phyloP scores from a whole-genome alignment of 768 basidiomycete genomes.

The Lactarius hatsudake region DNA sequence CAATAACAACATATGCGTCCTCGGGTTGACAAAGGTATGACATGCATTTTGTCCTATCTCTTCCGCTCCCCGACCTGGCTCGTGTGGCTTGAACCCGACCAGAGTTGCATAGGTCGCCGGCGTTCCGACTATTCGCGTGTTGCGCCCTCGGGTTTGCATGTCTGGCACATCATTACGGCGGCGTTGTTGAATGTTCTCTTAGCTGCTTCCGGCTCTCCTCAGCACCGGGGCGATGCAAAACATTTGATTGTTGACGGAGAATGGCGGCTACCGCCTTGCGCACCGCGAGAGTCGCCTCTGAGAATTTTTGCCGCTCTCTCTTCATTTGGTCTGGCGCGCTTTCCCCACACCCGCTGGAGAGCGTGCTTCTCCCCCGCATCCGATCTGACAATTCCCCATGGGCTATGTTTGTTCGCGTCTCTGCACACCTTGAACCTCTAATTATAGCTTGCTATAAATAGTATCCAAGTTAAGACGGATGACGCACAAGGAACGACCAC shows the following conservation, averaged over 20 bases:
- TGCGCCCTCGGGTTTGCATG: background rate
- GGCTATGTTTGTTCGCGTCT: too few species aligned
- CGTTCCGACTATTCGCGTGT: background rate
- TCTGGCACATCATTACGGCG: background rate
- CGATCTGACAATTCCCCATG: too few species aligned
- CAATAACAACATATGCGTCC: too few species aligned
- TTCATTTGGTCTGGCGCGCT: background rate
- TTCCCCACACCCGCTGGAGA: too few species aligned
- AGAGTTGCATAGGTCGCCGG: background rate
- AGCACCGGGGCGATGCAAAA: background rate
- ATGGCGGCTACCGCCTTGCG: background rate
- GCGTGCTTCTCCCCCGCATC: too few species aligned
- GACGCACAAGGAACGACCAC: slow-evolving; percentile 19
- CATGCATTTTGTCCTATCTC: background rate
- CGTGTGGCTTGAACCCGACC: background rate
- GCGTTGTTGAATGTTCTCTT: background rate
- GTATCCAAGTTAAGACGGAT: background rate
- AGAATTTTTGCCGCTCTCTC: background rate
- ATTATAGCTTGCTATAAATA: too few species aligned
- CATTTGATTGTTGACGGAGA: background rate
- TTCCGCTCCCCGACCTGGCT: background rate
- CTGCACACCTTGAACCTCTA: too few species aligned
- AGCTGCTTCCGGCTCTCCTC: too few species aligned
- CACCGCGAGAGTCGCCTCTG: background rate
- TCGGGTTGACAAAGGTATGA: too few species aligned